phyloP scores from a whole-genome alignment of 2,329 filamentous ascomycete species.

The Penicillium sp. region DNA sequence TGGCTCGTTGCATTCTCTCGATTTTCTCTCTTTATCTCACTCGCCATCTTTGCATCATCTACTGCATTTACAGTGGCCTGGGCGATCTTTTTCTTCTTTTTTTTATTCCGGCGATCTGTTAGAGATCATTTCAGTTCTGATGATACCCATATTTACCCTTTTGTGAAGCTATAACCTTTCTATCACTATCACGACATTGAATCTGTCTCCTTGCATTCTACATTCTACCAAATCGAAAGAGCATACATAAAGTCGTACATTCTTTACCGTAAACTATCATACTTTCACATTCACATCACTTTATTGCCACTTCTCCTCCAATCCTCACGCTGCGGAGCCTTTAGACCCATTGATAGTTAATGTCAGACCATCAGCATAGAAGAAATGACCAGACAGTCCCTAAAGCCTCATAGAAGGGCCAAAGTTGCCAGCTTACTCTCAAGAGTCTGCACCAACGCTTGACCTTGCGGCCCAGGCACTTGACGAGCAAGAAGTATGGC shows the following conservation, averaged over 20 bases:
- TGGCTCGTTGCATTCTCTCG: slow-evolving; percentile 5
- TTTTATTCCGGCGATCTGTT: slow-evolving; percentile 5
- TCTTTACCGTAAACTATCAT: too few relatives aligned
- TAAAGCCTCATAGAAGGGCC: neutral
- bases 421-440: slow-evolving; percentile 15
- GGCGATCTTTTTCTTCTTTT: slow-evolving; percentile 3
- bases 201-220: neutral
- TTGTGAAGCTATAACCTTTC: slow-evolving; percentile 9
- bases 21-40: slow-evolving; percentile 11
- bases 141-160: slow-evolving; percentile 31
- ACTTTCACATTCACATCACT: neutral
- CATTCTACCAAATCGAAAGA: too few relatives aligned
- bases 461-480: slow-evolving; percentile 21
- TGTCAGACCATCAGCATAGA: too few relatives aligned
- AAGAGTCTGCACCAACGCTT: neutral
- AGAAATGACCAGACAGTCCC: too few relatives aligned
- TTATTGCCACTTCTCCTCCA: too few relatives aligned
- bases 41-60: slow-evolving; percentile 10
- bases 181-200: slow-evolving; percentile 8
- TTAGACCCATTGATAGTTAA: too few relatives aligned
- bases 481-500: slow-evolving; percentile 35
- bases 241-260: too few relatives aligned
- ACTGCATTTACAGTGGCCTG: slow-evolving; percentile 1
- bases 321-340: too few relatives aligned
- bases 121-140: slow-evolving; percentile 20